Evolutionary conservation across 192 early-diverging fungal species (phyloP).

Genomic region (Thamnidium elegans): DNA sequence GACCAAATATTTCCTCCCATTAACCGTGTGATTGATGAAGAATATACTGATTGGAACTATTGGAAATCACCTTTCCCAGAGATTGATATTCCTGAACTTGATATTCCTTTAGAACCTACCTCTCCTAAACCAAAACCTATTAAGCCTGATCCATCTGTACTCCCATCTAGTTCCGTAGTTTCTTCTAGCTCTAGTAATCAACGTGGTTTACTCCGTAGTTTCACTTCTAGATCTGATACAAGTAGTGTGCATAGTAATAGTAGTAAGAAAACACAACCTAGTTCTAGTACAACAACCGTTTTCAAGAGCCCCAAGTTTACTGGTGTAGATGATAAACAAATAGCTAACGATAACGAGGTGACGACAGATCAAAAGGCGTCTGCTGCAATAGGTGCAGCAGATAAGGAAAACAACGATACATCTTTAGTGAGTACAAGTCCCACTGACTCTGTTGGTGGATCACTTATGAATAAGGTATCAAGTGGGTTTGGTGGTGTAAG

Average conservation of each 20-base stretch:
- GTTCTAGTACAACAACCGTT: constrained; percentile 1
- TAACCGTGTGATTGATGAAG: constrained; percentile 58
- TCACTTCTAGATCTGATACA: constrained; percentile 21
- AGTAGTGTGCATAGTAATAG: not conserved
- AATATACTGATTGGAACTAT: constrained; percentile 84
- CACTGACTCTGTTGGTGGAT: not conserved
- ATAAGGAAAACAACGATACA: not conserved
- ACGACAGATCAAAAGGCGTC: not conserved
- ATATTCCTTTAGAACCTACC: constrained; percentile 18
- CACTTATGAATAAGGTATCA: constrained; percentile 16
- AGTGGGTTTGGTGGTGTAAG: constrained; percentile 19
- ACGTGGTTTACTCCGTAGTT: constrained; percentile 28
- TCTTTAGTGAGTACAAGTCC: constrained; percentile 1
- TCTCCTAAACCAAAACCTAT: constrained; percentile 34
- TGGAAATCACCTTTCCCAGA: constrained; percentile 64
- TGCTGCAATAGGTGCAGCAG: not conserved
- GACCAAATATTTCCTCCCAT: constrained; percentile 92
- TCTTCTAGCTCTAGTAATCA: constrained; percentile 3
- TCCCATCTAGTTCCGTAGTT: constrained; percentile 16
- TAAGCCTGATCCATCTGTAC: constrained; percentile 20
- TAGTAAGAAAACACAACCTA: not conserved
- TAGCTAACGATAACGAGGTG: not conserved
- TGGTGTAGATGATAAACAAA: not conserved
- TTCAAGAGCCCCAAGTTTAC: not conserved
- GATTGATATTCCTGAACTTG: constrained; percentile 48